phyloP scores from a whole-genome alignment of 805 yeast genomes.

The Wickerhamomyces mucosus region DNA sequence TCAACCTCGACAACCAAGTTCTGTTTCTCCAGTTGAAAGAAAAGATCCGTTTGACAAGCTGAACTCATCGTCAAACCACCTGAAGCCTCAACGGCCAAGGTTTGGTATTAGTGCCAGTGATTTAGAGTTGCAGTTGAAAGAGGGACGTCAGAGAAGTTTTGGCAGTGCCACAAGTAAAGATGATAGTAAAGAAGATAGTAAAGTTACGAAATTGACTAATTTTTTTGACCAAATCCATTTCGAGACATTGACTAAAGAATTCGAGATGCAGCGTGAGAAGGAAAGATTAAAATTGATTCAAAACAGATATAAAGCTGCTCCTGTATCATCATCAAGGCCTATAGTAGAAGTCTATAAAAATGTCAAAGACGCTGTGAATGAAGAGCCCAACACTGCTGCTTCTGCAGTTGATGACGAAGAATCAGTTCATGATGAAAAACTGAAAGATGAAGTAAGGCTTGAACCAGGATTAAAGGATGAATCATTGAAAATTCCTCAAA shows the following conservation, averaged over 20 bases:
- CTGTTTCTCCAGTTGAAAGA: conserved; percentile 5
- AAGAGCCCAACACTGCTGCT: conserved; percentile 30
- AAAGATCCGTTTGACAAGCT: conserved; percentile 1
- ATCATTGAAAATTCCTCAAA: conserved; percentile 24
- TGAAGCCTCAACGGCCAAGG: conserved; percentile 4
- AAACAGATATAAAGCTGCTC: conserved; percentile 56
- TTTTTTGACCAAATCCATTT: conserved; percentile 69
- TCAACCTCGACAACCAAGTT: conserved; percentile 1
- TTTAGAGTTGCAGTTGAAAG: conserved; percentile 18
- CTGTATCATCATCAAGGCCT: conserved; percentile 70
- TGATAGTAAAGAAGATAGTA: conserved; percentile 22
- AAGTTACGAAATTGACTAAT: conserved; percentile 56
- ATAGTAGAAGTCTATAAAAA: conserved; percentile 85
- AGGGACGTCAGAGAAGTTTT: conserved; percentile 18
- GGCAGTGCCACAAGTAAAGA: conserved; percentile 6
- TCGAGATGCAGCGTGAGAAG: conserved; percentile 75
- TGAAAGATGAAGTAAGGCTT: not conserved
- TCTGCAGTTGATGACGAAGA: conserved; percentile 10
- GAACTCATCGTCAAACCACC: not conserved
- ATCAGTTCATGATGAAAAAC: no score
- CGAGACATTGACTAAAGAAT: conserved; percentile 74
- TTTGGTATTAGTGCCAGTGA: conserved; percentile 20
- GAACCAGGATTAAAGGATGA: conserved; percentile 13
- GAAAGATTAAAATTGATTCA: conserved; percentile 57
- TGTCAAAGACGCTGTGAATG: conserved; percentile 80